phyloP scores from a whole-genome alignment of 2,329 filamentous ascomycete species.

The Penicillium aurantiogriseum region DNA sequence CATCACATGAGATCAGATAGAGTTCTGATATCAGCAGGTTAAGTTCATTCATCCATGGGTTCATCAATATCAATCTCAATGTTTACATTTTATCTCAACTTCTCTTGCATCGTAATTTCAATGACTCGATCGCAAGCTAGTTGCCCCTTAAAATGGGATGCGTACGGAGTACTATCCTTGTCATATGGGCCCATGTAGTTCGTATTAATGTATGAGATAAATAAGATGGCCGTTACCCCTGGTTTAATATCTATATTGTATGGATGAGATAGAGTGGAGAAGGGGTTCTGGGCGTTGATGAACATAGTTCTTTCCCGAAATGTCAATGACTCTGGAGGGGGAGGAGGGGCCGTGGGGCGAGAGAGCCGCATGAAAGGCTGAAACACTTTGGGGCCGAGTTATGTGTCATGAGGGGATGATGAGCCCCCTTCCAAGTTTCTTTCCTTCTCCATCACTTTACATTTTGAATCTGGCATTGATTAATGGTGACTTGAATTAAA shows the following conservation, averaged over 20 bases:
- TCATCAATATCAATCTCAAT: background rate
- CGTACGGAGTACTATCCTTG: background rate
- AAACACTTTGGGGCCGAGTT: slow-evolving; percentile 13
- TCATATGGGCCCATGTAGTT: background rate
- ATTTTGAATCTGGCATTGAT: background rate
- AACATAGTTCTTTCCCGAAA: background rate
- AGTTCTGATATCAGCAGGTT: background rate
- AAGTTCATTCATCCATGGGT: background rate
- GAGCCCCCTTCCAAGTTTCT: background rate
- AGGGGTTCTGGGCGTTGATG: background rate
- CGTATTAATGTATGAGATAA: background rate
- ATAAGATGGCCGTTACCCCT: background rate
- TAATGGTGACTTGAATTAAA: background rate
- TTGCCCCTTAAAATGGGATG: background rate
- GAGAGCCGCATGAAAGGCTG: slow-evolving; percentile 25
- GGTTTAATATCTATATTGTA: background rate
- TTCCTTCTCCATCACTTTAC: background rate
- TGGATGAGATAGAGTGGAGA: background rate
- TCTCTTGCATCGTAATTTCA: background rate
- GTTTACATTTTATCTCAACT: background rate
- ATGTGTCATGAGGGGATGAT: slow-evolving; percentile 5
- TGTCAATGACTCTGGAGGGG: background rate
- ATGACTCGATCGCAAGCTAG: background rate
- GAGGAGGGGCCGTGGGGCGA: background rate
- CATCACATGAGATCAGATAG: background rate